phyloP scores from a whole-genome alignment of 805 yeast genomes.

The Saturnispora silvae region DNA sequence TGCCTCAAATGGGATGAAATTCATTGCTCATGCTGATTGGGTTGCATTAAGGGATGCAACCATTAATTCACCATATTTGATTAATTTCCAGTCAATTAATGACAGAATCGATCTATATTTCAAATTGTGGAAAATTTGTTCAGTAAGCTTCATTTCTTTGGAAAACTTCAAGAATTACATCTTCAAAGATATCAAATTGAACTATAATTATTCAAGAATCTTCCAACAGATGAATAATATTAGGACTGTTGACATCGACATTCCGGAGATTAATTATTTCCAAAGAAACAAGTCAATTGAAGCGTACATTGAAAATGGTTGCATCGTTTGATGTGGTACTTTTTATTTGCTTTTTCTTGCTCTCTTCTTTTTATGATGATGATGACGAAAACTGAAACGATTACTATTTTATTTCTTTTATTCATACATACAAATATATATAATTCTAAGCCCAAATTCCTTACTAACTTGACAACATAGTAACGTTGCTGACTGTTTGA shows the following conservation, averaged over 20 bases:
- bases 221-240: constrained; percentile 28
- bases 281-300: constrained; percentile 24
- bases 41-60: constrained; percentile 75
- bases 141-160: constrained; percentile 36
- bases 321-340: constrained; percentile 7
- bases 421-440: constrained; percentile 1
- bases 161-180: constrained; percentile 37
- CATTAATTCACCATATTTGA: constrained; percentile 31
- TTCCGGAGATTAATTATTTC: constrained; percentile 31
- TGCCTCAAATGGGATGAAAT: constrained; percentile 40
- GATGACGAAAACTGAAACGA: too few species aligned
- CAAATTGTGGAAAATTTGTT: constrained; percentile 41
- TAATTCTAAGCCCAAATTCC: neutral
- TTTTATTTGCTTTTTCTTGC: neutral
- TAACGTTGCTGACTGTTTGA: constrained; percentile 20
- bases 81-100: constrained; percentile 22
- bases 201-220: constrained; percentile 30
- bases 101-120: constrained; percentile 45
- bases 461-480: constrained; percentile 14
- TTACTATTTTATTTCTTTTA: neutral
- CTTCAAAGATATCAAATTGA: constrained; percentile 34
- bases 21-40: constrained; percentile 79
- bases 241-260: constrained; percentile 30
- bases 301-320: constrained; percentile 22
- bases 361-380: too few species aligned